These are phyloP conservation scores for Bothriochloa decipiens DNA, from an alignment of 176 grass and related monocot species.

Conservation along the genomic window DNA sequence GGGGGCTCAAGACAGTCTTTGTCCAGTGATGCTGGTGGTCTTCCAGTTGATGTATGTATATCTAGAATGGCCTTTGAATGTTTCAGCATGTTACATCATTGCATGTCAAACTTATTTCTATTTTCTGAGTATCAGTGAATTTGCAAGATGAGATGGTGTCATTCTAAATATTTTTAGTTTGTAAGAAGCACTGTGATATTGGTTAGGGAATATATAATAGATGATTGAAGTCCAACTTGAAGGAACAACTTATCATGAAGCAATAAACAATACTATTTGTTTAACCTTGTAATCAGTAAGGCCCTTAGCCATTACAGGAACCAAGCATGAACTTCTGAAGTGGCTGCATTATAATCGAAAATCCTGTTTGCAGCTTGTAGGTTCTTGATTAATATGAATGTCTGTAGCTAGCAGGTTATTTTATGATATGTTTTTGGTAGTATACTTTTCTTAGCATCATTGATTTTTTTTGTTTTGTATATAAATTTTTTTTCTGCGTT, in stretches of 20 bases:
- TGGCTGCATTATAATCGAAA: not conserved
- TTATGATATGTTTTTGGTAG: not conserved
- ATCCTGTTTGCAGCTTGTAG: not conserved
- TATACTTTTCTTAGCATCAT: not conserved
- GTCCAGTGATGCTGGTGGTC: slow-evolving; percentile 82
- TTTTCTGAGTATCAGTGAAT: slow-evolving; percentile 15
- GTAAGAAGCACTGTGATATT: slow-evolving; percentile 15
- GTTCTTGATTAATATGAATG: slow-evolving; percentile 8
- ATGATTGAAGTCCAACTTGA: slow-evolving; percentile 38
- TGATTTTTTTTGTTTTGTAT: not conserved
- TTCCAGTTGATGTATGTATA: slow-evolving; percentile 93
- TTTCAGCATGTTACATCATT: slow-evolving; percentile 15
- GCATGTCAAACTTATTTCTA: slow-evolving; percentile 15
- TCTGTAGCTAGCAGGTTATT: not conserved
- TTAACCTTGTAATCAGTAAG: slow-evolving; percentile 6
- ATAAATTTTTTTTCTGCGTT: not conserved
- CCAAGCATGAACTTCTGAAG: slow-evolving; percentile 2
- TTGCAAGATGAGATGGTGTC: slow-evolving; percentile 20
- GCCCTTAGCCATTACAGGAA: not conserved
- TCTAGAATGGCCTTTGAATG: slow-evolving; percentile 32
- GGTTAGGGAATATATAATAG: slow-evolving; percentile 24
- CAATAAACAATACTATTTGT: not conserved
- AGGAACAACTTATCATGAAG: slow-evolving; percentile 6
- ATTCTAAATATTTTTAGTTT: slow-evolving; percentile 34
- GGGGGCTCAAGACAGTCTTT: slow-evolving; percentile 63